Conservation (phyloP, 208 protist species). For the Endotrypanum monterogeii region DNA sequence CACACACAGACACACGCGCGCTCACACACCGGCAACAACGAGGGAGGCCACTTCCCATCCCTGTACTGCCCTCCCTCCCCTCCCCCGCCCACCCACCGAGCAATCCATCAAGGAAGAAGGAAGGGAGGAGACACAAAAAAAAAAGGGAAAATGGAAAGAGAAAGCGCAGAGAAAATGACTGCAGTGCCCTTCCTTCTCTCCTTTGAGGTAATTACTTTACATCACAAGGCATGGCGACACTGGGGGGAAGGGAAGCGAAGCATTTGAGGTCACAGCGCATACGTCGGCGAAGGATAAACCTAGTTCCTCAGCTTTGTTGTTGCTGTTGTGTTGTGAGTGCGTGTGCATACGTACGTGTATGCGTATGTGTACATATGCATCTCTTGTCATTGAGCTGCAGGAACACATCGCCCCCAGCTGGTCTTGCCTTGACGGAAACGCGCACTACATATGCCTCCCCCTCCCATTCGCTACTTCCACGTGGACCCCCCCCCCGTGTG, state of each 20-base stretch:
- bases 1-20: neutral
- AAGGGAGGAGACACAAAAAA: neutral
- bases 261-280: neutral
- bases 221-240: neutral
- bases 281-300: neutral
- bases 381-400: neutral
- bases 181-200: constrained; percentile 1
- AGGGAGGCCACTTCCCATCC: neutral
- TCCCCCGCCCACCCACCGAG: too few species aligned
- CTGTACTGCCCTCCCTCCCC: too few species aligned
- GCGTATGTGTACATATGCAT: neutral
- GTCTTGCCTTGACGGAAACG: neutral
- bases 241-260: neutral
- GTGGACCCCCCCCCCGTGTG: too few species aligned
- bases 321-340: too few species aligned
- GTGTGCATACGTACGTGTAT: too few species aligned
- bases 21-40: neutral
- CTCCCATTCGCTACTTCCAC: too few species aligned
- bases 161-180: too few species aligned
- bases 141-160: neutral
- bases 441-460: neutral
- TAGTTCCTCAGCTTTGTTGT: too few species aligned
- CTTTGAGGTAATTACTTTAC: neutral
- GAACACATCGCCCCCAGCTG: neutral
- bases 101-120: too few species aligned